Evolutionary conservation across 768 basidiomycete species (phyloP).

Genomic region (Boletus sp.): DNA sequence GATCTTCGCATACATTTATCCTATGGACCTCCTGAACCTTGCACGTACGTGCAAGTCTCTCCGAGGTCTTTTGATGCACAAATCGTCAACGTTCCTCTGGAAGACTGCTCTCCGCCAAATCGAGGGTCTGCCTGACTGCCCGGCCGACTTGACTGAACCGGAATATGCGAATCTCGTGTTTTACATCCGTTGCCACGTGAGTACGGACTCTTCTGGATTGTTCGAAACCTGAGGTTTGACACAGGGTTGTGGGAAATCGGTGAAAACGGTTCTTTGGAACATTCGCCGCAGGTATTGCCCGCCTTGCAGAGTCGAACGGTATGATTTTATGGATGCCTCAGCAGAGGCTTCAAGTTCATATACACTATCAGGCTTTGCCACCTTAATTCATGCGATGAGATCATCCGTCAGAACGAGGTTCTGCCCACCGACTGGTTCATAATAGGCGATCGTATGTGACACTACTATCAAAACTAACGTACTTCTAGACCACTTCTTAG

Average conservation of each 20-base stretch:
- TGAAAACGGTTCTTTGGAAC: conserved; percentile 12
- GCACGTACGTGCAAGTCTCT: conserved; percentile 42
- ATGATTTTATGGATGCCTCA: neutral
- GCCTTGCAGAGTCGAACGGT: conserved; percentile 11
- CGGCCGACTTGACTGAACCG: conserved; percentile 43
- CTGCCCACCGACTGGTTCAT: conserved; percentile 1
- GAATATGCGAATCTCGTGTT: conserved; percentile 46
- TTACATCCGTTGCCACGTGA: conserved; percentile 24
- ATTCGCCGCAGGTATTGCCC: conserved; percentile 21
- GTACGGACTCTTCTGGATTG: neutral
- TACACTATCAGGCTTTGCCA: neutral
- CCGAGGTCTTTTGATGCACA: conserved; percentile 38
- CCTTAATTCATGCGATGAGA: neutral
- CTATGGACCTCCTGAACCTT: conserved; percentile 33
- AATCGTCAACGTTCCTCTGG: conserved; percentile 30
- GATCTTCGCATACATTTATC: conserved; percentile 42
- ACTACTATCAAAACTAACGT: neutral
- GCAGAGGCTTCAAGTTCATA: neutral
- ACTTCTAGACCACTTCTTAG: neutral
- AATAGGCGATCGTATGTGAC: conserved; percentile 7
- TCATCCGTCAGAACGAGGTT: neutral
- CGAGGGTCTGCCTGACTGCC: conserved; percentile 42
- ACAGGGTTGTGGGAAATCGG: conserved; percentile 11
- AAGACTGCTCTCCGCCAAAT: conserved; percentile 30
- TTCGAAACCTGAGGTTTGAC: neutral